Percentiles rank a stretch among this genome's conserved stretches.
phyloP scores from a whole-genome alignment of 768 basidiomycete genomes.

The Piloderma croceum region DNA sequence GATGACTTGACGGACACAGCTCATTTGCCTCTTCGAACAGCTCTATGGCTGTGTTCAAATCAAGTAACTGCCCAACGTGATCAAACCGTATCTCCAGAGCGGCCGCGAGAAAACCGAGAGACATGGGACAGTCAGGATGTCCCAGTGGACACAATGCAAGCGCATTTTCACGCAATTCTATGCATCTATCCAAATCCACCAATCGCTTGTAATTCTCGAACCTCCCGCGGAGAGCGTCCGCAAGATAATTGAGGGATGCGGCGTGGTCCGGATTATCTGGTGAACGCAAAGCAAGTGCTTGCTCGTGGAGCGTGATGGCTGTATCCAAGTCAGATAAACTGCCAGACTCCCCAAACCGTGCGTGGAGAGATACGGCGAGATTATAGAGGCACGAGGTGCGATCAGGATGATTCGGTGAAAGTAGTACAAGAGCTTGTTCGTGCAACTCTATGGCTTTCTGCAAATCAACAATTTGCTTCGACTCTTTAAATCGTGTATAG shows the following conservation, averaged over 20 bases:
- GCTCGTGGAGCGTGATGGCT: constrained; percentile 12
- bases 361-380: constrained; percentile 7
- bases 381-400: constrained; percentile 7
- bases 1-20: constrained; percentile 10
- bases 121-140: constrained; percentile 1
- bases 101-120: constrained; percentile 13
- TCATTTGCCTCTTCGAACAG: constrained; percentile 7
- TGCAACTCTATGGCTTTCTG: constrained; percentile 13
- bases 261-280: constrained; percentile 4
- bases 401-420: constrained; percentile 8
- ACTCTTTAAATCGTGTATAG: not conserved
- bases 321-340: constrained; percentile 11
- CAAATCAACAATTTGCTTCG: constrained; percentile 3
- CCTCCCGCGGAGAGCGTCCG: constrained; percentile 8
- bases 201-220: constrained; percentile 15
- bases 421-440: constrained; percentile 5
- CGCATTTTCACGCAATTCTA: constrained; percentile 7
- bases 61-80: constrained; percentile 20
- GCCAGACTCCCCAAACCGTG: constrained; percentile 17
- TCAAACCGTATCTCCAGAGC: constrained; percentile 17
- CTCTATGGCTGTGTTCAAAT: constrained; percentile 22
- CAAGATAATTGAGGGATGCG: constrained; percentile 10
- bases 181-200: constrained; percentile 15
- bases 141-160: constrained; percentile 8
- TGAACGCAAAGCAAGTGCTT: constrained; percentile 9